Conservation (phyloP, 2,329 filamentous ascomycete species). For the Diaporthe capsici region DNA sequence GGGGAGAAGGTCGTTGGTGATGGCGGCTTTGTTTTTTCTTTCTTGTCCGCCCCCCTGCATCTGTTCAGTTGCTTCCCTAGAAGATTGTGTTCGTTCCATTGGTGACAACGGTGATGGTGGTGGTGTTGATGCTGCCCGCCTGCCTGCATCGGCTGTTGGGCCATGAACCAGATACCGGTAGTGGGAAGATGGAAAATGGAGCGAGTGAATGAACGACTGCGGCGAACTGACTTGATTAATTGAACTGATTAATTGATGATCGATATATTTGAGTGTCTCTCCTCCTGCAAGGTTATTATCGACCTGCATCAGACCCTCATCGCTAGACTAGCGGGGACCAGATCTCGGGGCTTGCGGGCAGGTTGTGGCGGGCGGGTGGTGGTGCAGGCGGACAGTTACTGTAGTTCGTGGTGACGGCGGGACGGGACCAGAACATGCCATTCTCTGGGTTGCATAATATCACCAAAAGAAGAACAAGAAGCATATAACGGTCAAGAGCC, state of each 20-base stretch:
- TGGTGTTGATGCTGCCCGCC: background rate
- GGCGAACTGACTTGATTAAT: background rate
- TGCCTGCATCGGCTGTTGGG: slow-evolving; percentile 22
- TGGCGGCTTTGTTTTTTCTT: background rate
- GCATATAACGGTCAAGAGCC: too few relatives aligned
- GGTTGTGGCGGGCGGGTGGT: background rate
- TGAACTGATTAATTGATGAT: background rate
- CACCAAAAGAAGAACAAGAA: background rate
- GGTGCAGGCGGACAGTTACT: background rate
- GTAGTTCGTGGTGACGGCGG: background rate
- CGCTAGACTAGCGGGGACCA: background rate
- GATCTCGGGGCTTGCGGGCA: slow-evolving; percentile 4
- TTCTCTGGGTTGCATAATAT: slow-evolving; percentile 6
- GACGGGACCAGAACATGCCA: slow-evolving; percentile 1
- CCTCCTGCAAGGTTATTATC: background rate
- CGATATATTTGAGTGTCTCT: background rate
- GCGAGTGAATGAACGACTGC: background rate
- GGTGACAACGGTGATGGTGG: background rate
- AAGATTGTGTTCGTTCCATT: too few relatives aligned
- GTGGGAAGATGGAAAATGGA: background rate
- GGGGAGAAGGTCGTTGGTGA: background rate
- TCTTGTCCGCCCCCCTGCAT: background rate
- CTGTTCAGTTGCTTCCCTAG: too few relatives aligned
- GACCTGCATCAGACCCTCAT: slow-evolving; percentile 1
- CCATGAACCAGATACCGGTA: background rate